Percentiles rank a stretch among this genome's conserved stretches.
phyloP scores from a whole-genome alignment of 1,284 basidiomycete species.

The Trichosporon inkin region DNA sequence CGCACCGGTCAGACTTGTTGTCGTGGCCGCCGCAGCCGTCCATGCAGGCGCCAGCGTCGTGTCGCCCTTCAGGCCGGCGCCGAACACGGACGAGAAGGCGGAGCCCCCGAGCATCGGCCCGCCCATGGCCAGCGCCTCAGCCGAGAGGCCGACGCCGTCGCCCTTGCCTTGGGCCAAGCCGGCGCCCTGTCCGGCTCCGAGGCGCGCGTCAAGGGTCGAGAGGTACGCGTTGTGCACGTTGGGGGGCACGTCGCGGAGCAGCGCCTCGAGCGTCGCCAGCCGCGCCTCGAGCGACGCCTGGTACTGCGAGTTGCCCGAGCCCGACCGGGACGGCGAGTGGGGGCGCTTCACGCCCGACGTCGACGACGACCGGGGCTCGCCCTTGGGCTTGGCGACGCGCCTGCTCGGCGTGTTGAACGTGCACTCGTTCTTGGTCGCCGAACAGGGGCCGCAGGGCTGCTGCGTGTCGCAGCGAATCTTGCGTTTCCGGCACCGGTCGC shows the following conservation, averaged over 20 bases:
- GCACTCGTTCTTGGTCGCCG: conserved; percentile 47
- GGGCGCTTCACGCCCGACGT: conserved; percentile 32
- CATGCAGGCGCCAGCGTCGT: conserved; percentile 7
- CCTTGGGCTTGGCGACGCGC: conserved; percentile 43
- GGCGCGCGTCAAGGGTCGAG: conserved; percentile 44
- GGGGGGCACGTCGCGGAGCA: conserved; percentile 49
- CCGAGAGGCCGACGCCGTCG: conserved; percentile 37
- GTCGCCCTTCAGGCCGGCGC: conserved; percentile 16
- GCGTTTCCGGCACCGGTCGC: conserved; percentile 44
- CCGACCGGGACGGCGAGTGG: conserved; percentile 27
- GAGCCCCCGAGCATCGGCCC: conserved; percentile 8
- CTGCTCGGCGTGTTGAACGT: conserved; percentile 51
- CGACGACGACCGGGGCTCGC: conserved; percentile 17
- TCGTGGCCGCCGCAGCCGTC: background rate
- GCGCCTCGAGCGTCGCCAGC: conserved; percentile 47
- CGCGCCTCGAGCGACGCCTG: conserved; percentile 47
- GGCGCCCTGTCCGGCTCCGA: conserved; percentile 43
- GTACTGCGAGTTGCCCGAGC: conserved; percentile 12
- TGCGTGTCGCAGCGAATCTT: conserved; percentile 51
- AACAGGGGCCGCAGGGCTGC: conserved; percentile 51
- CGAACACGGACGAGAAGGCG: conserved; percentile 9
- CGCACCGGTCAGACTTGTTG: conserved; percentile 7
- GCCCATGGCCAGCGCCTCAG: conserved; percentile 36
- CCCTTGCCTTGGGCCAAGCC: conserved; percentile 43
- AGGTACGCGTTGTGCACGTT: conserved; percentile 50